Conservation (phyloP, 1,139 yeast genomes). For the Magnusiomyces sp. region DNA sequence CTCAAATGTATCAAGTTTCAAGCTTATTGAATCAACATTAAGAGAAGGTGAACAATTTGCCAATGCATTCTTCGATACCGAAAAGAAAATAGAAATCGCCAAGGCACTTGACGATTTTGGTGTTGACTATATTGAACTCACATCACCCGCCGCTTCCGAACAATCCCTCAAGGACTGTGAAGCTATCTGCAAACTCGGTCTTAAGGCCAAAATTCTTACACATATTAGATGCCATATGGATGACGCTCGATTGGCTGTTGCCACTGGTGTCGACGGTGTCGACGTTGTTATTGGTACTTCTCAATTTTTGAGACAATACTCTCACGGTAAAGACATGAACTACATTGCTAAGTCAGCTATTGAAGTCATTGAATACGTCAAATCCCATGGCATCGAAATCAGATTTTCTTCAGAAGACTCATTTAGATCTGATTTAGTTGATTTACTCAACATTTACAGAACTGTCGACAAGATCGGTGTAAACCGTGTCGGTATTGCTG, state of each 20-base stretch:
- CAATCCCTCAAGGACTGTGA: constrained; percentile 91
- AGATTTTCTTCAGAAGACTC: constrained; percentile 97
- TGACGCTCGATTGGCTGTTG: constrained; percentile 94
- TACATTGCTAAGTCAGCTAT: constrained; percentile 94
- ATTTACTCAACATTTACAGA: constrained; percentile 86
- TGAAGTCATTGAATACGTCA: constrained; percentile 95
- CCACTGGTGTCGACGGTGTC: constrained; percentile 98
- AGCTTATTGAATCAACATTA: constrained; percentile 88
- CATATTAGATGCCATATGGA: constrained; percentile 99
- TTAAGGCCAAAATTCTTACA: constrained; percentile 84
- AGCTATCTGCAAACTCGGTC: constrained; percentile 94
- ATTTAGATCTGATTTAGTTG: constrained; percentile 94
- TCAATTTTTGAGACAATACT: constrained; percentile 85
- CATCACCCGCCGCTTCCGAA: constrained; percentile 96
- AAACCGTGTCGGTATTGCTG: constrained; percentile 98
- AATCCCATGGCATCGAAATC: constrained; percentile 93
- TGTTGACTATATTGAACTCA: constrained; percentile 93
- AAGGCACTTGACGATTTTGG: constrained; percentile 97
- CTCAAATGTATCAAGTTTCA: constrained; percentile 83
- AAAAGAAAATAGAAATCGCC: constrained; percentile 94
- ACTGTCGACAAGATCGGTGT: constrained; percentile 97
- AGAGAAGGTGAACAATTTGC: constrained; percentile 99
- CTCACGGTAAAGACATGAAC: constrained; percentile 98
- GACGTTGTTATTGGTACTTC: constrained; percentile 98
- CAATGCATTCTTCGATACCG: constrained; percentile 90